A percentile compares a stretch with the other conserved stretches of the same genome.
Evolutionary conservation across 1,284 basidiomycete genomes (phyloP).

Genomic region (Sphagnurus paluster): DNA sequence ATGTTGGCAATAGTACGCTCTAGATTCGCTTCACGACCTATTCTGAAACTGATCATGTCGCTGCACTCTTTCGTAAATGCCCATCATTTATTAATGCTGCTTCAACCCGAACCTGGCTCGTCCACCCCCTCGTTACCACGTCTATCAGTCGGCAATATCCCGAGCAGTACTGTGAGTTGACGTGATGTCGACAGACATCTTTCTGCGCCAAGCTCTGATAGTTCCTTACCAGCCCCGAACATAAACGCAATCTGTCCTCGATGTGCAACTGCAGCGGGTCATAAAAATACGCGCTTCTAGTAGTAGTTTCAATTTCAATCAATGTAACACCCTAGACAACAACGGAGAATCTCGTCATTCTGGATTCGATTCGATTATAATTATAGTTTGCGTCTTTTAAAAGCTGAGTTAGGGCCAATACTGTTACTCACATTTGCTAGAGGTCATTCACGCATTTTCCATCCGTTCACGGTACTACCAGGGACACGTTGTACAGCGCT

Average conservation of each 20-base stretch:
- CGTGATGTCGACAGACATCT: background rate
- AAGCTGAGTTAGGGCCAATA: too few relatives aligned
- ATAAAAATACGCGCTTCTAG: conserved; percentile 7
- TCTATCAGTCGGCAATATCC: conserved; percentile 58
- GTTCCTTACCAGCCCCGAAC: conserved; percentile 36
- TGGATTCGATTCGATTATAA: too few relatives aligned
- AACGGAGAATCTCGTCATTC: too few relatives aligned
- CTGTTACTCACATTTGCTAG: background rate
- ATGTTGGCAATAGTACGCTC: conserved; percentile 73
- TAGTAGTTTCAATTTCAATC: background rate
- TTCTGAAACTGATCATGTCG: background rate
- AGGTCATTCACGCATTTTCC: background rate
- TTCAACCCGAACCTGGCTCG: too few relatives aligned
- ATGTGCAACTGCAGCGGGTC: conserved; percentile 22
- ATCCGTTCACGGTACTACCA: background rate
- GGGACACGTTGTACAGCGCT: background rate
- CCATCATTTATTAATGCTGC: too few relatives aligned
- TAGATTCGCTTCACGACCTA: background rate
- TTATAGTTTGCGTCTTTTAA: too few relatives aligned
- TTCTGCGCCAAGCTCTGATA: background rate
- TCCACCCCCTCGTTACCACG: background rate
- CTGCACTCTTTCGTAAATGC: background rate
- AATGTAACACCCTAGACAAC: too few relatives aligned
- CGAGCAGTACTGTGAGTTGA: conserved; percentile 61
- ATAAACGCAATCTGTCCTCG: conserved; percentile 45